A percentile compares a stretch with the other conserved stretches of the same genome.
Conservation (phyloP, 345 rosid species). For the Eucalyptus urophylla region DNA sequence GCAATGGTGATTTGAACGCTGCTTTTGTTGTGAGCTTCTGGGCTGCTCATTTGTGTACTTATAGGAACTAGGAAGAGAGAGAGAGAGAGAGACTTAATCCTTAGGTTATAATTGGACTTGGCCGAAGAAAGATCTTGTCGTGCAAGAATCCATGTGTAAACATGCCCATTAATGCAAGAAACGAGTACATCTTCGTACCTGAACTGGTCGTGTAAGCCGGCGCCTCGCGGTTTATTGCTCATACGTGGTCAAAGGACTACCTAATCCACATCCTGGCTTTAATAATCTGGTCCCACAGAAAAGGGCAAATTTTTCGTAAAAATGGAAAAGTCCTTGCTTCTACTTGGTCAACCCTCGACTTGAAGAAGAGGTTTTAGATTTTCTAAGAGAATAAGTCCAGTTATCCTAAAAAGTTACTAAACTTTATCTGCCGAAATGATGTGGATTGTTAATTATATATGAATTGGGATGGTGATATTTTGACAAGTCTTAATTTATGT, state of each 20-base stretch:
- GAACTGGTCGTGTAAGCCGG: background rate
- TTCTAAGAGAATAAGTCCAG: background rate
- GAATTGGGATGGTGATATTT: background rate
- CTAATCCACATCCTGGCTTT: background rate
- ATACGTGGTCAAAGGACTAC: background rate
- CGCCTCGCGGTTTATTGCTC: background rate
- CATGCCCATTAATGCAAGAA: background rate
- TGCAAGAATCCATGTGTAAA: background rate
- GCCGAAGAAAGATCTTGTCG: background rate
- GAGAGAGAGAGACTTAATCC: background rate
- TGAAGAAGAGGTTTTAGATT: background rate
- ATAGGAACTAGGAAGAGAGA: background rate
- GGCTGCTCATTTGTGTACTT: background rate
- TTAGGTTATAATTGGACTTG: background rate
- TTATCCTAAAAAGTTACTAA: background rate
- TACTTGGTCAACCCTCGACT: background rate
- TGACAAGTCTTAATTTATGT: background rate
- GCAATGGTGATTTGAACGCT: background rate
- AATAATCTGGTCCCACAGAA: background rate
- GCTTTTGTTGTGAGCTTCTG: background rate
- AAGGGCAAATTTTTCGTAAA: background rate
- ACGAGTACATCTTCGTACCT: background rate
- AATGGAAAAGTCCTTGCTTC: background rate
- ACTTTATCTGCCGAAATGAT: background rate
- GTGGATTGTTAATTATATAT: background rate